phyloP scores from a whole-genome alignment of 495 filamentous ascomycete genomes.

The Apodospora peruviana region DNA sequence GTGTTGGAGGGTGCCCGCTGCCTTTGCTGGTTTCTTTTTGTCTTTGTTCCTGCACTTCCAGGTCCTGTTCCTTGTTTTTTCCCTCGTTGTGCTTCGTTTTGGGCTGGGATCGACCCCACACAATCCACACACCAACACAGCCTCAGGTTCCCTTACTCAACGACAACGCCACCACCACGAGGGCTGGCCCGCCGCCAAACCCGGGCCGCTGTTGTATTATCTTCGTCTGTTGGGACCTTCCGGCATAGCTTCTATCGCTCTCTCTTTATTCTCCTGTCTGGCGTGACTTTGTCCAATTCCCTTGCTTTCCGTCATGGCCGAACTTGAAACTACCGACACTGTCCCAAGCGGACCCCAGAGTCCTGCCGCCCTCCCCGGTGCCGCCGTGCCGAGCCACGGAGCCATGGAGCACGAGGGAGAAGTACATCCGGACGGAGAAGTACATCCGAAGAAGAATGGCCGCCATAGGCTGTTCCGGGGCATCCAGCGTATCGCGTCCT shows the following conservation, averaged over 20 bases:
- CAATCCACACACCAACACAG: neutral
- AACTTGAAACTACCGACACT: constrained; percentile 6
- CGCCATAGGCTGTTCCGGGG: constrained; percentile 69
- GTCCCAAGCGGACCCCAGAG: constrained; percentile 1
- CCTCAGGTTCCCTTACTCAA: neutral
- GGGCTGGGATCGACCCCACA: neutral
- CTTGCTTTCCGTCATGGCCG: constrained; percentile 21
- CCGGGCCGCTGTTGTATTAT: neutral
- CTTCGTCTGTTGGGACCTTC: neutral
- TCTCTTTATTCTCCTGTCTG: too few species aligned
- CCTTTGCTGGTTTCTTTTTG: neutral
- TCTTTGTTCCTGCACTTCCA: neutral
- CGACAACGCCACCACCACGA: neutral
- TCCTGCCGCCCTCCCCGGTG: constrained; percentile 8
- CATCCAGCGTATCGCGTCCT: constrained; percentile 85
- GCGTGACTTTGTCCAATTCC: too few species aligned
- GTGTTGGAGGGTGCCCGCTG: neutral
- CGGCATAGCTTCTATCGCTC: neutral
- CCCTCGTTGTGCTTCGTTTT: neutral
- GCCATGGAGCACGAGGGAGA: constrained; percentile 27
- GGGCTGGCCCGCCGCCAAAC: too few species aligned
- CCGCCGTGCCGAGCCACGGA: neutral
- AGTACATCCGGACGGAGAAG: constrained; percentile 40
- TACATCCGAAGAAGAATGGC: constrained; percentile 63
- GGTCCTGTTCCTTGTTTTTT: neutral